A percentile compares a stretch with the other conserved stretches of the same genome.
phyloP scores from a whole-genome alignment of 2,329 filamentous ascomycete species.

The Escovopsis weberi region DNA sequence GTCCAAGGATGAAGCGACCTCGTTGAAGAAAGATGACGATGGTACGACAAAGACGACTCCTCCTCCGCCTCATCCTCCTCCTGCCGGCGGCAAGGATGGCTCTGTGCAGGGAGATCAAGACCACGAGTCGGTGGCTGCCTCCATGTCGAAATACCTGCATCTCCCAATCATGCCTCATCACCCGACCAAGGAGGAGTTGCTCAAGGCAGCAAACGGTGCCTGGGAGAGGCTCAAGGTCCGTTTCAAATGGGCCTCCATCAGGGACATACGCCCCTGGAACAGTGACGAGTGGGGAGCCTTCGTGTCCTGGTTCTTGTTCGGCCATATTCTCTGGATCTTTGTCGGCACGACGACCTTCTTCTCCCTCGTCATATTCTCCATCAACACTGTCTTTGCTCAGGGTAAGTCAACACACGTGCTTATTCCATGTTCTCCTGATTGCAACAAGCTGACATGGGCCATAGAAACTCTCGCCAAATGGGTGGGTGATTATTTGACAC shows the following conservation, averaged over 20 bases:
- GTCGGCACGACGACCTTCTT: slow-evolving; percentile 96
- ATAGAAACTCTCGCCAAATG: slow-evolving; percentile 80
- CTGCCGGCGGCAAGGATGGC: not conserved
- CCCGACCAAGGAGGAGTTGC: slow-evolving; percentile 82
- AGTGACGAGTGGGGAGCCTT: slow-evolving; percentile 93
- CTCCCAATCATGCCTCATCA: slow-evolving; percentile 63
- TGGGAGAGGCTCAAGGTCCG: slow-evolving; percentile 80
- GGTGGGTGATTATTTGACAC: slow-evolving; percentile 90
- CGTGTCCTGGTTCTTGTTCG: slow-evolving; percentile 82
- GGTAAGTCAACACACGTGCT: slow-evolving; percentile 31
- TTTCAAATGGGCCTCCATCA: slow-evolving; percentile 96
- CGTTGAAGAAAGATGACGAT: not conserved
- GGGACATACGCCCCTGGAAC: slow-evolving; percentile 88
- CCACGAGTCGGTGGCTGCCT: slow-evolving; percentile 30
- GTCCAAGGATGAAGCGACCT: not conserved
- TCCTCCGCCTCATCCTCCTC: not conserved
- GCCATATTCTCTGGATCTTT: slow-evolving; percentile 90
- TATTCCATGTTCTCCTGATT: not conserved
- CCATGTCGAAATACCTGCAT: slow-evolving; percentile 45
- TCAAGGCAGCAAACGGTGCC: slow-evolving; percentile 84
- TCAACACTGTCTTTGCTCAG: slow-evolving; percentile 95
- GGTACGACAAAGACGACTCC: not conserved
- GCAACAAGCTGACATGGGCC: slow-evolving; percentile 8
- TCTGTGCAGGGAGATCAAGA: slow-evolving; percentile 3
- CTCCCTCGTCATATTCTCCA: slow-evolving; percentile 74